Evolutionary conservation across 148 eudicot species (phyloP), one percentile per base, ranked within the genome.

Genomic region (Rhododendron simsii): DNA sequence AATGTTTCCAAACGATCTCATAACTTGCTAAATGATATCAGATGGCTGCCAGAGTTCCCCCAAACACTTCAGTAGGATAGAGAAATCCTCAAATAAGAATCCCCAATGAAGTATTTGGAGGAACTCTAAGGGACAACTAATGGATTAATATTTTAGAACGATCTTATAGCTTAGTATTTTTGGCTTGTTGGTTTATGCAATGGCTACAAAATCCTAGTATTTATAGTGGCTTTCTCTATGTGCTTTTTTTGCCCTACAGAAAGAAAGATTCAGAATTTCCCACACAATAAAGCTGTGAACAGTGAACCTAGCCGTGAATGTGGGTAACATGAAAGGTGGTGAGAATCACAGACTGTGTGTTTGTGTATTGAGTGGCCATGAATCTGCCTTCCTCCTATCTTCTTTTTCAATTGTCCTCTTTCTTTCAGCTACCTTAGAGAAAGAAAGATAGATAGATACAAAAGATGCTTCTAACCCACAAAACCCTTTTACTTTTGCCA

Each of bases 261-360:
- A 35, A 55, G 65, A 28, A 50, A 48, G 59, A 33, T 7, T 21
- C 14, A 7, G 81, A 45, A 78, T 45, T 45, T 26, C 33, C 28
- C 4, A 18, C 12, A 39, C 1, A 4, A 57, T 20, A 81, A 81
- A 81, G 83, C 48, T 51, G 41, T 53, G 47, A 57, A n/a, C 8
- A 35, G 23, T 84, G 89, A 84, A 87, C 81, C 81, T 84, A 84
- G 86, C 53, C 86, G 45, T 59, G 39, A 71, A 75, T 69, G 37
- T 84, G 84, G 85, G 44, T 73, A 30, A 45, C 41, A 45, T 87
- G 86, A 76, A 23, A 67, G 84, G 48, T 57, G 28, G 21, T 45
- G 80, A 47, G 44, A 67, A 26, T 67, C 74, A 65, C 1, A 4
- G 16, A 21, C 21, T 16, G 7, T 55, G 61, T 55, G 21, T 33